Evolutionary conservation across 1,284 basidiomycete species (phyloP).

Genomic region (Tausonia pullulans): DNA sequence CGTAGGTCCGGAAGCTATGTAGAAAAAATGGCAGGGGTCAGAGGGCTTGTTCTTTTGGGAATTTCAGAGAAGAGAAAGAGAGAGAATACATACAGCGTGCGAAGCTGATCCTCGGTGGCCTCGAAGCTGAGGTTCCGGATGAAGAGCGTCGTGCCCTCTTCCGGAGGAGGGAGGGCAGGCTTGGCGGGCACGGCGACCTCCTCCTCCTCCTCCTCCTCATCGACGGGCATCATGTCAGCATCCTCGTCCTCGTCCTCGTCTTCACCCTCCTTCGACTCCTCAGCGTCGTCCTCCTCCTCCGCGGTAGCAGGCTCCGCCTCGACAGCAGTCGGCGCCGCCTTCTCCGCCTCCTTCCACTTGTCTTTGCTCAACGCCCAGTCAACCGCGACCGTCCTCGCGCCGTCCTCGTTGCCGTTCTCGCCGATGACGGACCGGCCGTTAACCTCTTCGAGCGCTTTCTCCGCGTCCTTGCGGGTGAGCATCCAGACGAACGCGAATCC

Average conservation of each 20-base stretch:
- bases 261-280: constrained; percentile 45
- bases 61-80: not conserved
- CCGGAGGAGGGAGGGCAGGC: constrained; percentile 63
- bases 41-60: not conserved
- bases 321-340: constrained; percentile 34
- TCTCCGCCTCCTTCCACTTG: constrained; percentile 65
- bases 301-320: constrained; percentile 27
- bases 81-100: constrained; percentile 50
- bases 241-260: constrained; percentile 21
- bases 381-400: constrained; percentile 70
- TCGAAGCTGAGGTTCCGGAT: constrained; percentile 88
- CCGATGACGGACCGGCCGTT: constrained; percentile 60
- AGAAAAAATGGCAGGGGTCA: not conserved
- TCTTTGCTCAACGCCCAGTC: constrained; percentile 96
- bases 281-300: constrained; percentile 36
- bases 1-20: constrained; percentile 73
- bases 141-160: constrained; percentile 84
- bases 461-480: constrained; percentile 72
- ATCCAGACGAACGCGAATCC: constrained; percentile 98
- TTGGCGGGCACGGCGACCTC: constrained; percentile 49
- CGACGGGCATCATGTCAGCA: constrained; percentile 22
- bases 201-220: constrained; percentile 36
- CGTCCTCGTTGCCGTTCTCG: constrained; percentile 35
- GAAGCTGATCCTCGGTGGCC: constrained; percentile 80
- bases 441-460: constrained; percentile 66